Conservation (phyloP, 2,329 filamentous ascomycete species). For the Botrytis deweyae region DNA sequence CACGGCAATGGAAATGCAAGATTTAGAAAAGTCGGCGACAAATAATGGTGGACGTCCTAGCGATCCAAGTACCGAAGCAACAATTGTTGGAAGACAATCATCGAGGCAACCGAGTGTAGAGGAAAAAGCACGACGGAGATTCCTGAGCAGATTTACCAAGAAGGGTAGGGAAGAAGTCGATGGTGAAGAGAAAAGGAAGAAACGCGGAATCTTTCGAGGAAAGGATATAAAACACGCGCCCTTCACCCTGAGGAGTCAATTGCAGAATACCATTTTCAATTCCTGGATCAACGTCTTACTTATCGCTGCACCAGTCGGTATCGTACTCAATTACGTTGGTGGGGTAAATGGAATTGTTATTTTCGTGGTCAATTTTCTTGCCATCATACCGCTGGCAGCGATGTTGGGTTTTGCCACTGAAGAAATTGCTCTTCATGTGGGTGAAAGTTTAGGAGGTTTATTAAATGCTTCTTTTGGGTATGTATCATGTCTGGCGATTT, state of each 20-base stretch:
- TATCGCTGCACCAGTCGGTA: conserved; percentile 74
- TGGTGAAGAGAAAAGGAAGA: conserved; percentile 31
- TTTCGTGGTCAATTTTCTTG: conserved; percentile 90
- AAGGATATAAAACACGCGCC: conserved; percentile 46
- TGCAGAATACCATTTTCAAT: conserved; percentile 72
- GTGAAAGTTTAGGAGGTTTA: conserved; percentile 83
- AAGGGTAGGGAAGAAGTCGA: conserved; percentile 24
- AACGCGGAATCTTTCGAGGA: conserved; percentile 36
- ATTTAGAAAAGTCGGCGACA: conserved; percentile 8
- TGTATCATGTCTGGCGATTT: conserved; percentile 32
- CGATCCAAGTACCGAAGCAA: conserved; percentile 26
- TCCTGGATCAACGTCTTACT: conserved; percentile 87
- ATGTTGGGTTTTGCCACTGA: conserved; percentile 88
- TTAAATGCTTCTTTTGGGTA: conserved; percentile 88
- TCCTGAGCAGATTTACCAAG: conserved; percentile 24
- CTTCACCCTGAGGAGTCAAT: conserved; percentile 63
- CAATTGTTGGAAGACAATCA: conserved; percentile 23
- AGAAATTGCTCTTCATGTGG: conserved; percentile 77
- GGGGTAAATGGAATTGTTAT: conserved; percentile 59
- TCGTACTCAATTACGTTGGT: conserved; percentile 66
- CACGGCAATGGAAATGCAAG: conserved; percentile 27
- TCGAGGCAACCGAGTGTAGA: conserved; percentile 27
- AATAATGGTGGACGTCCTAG: conserved; percentile 23
- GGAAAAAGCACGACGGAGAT: conserved; percentile 29
- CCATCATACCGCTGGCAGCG: conserved; percentile 85